phyloP scores from a whole-genome alignment of 805 yeast species.

The Nakazawaea sp. region DNA sequence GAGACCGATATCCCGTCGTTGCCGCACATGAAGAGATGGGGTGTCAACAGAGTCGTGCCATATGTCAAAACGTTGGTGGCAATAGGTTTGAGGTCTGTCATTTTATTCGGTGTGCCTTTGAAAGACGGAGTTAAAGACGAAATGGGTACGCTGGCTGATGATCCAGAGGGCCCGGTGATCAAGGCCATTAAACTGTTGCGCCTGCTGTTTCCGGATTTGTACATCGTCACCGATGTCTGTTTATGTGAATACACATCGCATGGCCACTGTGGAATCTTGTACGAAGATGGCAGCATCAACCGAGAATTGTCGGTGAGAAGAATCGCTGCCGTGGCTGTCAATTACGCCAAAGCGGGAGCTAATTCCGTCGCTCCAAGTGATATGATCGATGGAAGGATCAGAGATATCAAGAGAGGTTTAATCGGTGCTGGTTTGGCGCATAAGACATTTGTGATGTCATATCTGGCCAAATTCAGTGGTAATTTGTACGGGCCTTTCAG shows the following conservation, averaged over 20 bases:
- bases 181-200: slow-evolving; percentile 62
- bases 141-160: slow-evolving; percentile 87
- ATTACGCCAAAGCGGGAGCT: slow-evolving; percentile 94
- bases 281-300: slow-evolving; percentile 81
- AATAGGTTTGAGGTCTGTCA: slow-evolving; percentile 82
- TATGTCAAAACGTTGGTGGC: slow-evolving; percentile 62
- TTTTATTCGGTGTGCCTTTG: slow-evolving; percentile 87
- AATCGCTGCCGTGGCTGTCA: slow-evolving; percentile 90
- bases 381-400: slow-evolving; percentile 93
- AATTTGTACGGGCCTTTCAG: slow-evolving; percentile 93
- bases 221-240: slow-evolving; percentile 91
- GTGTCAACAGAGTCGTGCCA: slow-evolving; percentile 70
- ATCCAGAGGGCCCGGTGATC: slow-evolving; percentile 94
- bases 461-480: slow-evolving; percentile 91
- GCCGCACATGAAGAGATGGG: slow-evolving; percentile 86
- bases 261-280: slow-evolving; percentile 94
- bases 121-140: slow-evolving; percentile 72
- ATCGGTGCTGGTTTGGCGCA: slow-evolving; percentile 80
- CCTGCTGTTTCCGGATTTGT: slow-evolving; percentile 69
- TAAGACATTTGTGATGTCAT: slow-evolving; percentile 83
- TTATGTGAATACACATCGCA: slow-evolving; percentile 94
- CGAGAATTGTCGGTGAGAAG: slow-evolving; percentile 70
- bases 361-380: slow-evolving; percentile 95
- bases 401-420: slow-evolving; percentile 80
- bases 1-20: slow-evolving; percentile 67